Conservation (phyloP, 805 yeast species). For the Wickerhamomyces mucosus region DNA sequence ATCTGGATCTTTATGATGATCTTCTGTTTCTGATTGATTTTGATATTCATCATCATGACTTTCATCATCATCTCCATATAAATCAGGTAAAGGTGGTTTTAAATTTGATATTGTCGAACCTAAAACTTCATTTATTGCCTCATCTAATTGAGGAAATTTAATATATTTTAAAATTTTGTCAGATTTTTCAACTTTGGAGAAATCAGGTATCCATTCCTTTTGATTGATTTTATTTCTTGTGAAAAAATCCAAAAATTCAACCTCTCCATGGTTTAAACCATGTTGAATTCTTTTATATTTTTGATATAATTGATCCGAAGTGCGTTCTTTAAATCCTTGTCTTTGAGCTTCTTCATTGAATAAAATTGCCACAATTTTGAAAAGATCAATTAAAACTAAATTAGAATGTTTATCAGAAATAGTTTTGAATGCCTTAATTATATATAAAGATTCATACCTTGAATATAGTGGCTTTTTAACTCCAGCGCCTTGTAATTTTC, state of each 20-base stretch:
- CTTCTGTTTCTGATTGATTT: background rate
- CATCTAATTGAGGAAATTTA: conserved; percentile 10
- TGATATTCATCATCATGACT: background rate
- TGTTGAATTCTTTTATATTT: conserved; percentile 20
- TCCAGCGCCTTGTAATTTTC: conserved; percentile 19
- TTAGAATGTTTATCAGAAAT: conserved; percentile 12
- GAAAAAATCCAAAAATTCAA: conserved; percentile 14
- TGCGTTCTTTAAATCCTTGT: conserved; percentile 17
- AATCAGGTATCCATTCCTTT: conserved; percentile 19
- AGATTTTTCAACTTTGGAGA: conserved; percentile 3
- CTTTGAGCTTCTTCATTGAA: conserved; percentile 16
- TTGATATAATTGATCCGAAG: conserved; percentile 20
- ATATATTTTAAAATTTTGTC: conserved; percentile 10
- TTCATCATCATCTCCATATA: conserved; percentile 3
- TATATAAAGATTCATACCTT: conserved; percentile 16
- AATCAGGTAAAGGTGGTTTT: conserved; percentile 5
- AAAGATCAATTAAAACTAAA: conserved; percentile 15
- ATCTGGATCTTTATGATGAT: conserved; percentile 7
- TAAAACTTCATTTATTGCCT: conserved; percentile 8
- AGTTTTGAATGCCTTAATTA: conserved; percentile 15
- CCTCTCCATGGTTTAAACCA: conserved; percentile 17
- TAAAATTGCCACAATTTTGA: conserved; percentile 14
- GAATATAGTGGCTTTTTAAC: conserved; percentile 20
- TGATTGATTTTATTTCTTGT: conserved; percentile 10
- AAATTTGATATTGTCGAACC: conserved; percentile 4